Conservation (phyloP, 1,284 basidiomycete species). For the Malassezia vespertilionis region DNA sequence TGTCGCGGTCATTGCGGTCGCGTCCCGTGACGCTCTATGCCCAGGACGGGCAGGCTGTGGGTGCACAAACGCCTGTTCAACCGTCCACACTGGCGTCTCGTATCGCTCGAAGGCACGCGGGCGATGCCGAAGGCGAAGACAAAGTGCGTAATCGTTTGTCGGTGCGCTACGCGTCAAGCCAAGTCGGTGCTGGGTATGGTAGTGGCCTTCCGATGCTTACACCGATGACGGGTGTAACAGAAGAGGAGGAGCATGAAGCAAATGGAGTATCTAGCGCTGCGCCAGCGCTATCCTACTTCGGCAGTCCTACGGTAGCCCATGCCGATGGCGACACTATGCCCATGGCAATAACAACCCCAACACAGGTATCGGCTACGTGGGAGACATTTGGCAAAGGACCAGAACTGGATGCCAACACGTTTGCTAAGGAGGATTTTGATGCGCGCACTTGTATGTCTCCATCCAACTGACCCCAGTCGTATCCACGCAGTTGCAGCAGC, state of each 20-base stretch:
- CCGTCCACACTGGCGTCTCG: background rate
- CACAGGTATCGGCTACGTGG: no score
- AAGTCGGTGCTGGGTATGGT: constrained; percentile 16
- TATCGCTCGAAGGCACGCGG: constrained; percentile 12
- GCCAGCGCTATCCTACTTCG: no score
- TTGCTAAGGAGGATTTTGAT: constrained; percentile 29
- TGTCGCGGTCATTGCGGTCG: constrained; percentile 42
- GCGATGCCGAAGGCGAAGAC: constrained; percentile 29
- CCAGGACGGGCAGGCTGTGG: constrained; percentile 15
- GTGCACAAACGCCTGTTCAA: background rate
- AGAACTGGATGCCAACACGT: constrained; percentile 20
- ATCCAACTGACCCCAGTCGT: constrained; percentile 12
- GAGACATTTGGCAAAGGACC: no score
- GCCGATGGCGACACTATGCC: no score
- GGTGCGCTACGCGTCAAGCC: constrained; percentile 38
- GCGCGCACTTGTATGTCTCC: constrained; percentile 25
- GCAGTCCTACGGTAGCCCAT: no score
- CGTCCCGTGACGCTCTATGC: constrained; percentile 44
- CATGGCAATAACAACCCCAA: no score
- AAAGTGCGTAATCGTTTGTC: constrained; percentile 44
- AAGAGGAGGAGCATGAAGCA: constrained; percentile 13
- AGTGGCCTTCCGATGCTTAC: constrained; percentile 3
- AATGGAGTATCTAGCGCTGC: no score
- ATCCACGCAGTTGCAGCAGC: constrained; percentile 29
- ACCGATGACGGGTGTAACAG: constrained; percentile 9